These are phyloP conservation scores for Pichia sp. DNA, from an alignment of 1,139 yeast species.

Conservation along the genomic window DNA sequence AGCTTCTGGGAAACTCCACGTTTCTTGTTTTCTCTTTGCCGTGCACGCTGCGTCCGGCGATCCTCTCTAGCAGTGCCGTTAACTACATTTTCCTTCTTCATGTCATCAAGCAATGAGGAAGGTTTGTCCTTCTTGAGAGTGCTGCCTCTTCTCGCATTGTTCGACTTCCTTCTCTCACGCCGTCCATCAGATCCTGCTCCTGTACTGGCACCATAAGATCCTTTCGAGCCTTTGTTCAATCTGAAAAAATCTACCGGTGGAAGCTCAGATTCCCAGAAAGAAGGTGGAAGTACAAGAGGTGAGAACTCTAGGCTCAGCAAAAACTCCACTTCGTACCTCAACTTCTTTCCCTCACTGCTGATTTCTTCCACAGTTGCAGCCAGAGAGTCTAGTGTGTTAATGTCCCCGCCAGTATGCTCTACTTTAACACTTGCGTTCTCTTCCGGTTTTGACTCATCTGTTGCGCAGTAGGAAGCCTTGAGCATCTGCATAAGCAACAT, in stretches of 20 bases:
- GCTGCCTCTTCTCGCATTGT: constrained; percentile 20
- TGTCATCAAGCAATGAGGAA: not conserved
- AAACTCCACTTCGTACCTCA: constrained; percentile 26
- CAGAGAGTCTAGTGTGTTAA: too few species aligned
- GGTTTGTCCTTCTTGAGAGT: constrained; percentile 1
- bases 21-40: constrained; percentile 20
- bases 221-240: constrained; percentile 1
- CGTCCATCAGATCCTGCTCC: not conserved
- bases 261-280: constrained; percentile 11
- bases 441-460: not conserved
- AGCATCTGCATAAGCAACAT: constrained; percentile 10
- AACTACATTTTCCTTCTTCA: not conserved
- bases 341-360: not conserved
- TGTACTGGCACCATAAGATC: not conserved
- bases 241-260: constrained; percentile 19
- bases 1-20: constrained; percentile 15
- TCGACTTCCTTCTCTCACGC: constrained; percentile 12
- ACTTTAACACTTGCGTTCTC: not conserved
- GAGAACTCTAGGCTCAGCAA: constrained; percentile 38
- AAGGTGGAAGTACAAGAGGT: constrained; percentile 30
- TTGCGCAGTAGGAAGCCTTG: not conserved
- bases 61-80: constrained; percentile 13
- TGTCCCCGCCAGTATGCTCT: too few species aligned
- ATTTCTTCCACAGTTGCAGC: not conserved
- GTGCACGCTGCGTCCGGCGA: constrained; percentile 18